phyloP scores from a whole-genome alignment of 2,329 filamentous ascomycete genomes.

The Podosphaera xanthii region DNA sequence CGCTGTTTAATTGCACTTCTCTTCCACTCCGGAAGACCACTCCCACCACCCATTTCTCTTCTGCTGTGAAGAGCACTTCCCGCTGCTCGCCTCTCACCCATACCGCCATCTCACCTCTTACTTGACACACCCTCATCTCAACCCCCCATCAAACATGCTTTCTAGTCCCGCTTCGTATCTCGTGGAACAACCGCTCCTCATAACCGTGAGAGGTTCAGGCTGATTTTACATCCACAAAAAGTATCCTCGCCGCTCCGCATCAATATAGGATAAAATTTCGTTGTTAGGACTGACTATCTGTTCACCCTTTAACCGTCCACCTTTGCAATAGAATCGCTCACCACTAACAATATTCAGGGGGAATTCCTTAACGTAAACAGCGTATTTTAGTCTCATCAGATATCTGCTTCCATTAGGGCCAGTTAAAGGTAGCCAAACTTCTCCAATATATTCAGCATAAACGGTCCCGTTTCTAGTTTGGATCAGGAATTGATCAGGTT shows the following conservation, averaged over 20 bases:
- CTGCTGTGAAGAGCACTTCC: no score
- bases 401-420: background rate
- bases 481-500: background rate
- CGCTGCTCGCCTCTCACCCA: no score
- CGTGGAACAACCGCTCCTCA: no score
- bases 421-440: background rate
- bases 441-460: background rate
- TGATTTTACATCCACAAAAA: background rate
- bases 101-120: no score
- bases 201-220: background rate
- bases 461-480: background rate
- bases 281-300: background rate
- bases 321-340: background rate
- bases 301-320: background rate
- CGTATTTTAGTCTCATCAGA: background rate
- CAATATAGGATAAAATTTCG: background rate
- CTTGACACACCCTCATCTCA: no score
- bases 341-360: background rate
- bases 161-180: no score
- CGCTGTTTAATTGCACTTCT: no score
- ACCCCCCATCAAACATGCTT: no score
- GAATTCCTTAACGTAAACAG: background rate
- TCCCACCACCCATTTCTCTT: no score
- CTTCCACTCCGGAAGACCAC: no score
- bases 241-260: background rate